Conservation (phyloP, 257 asterid genomes). For the Petrea volubilis region DNA sequence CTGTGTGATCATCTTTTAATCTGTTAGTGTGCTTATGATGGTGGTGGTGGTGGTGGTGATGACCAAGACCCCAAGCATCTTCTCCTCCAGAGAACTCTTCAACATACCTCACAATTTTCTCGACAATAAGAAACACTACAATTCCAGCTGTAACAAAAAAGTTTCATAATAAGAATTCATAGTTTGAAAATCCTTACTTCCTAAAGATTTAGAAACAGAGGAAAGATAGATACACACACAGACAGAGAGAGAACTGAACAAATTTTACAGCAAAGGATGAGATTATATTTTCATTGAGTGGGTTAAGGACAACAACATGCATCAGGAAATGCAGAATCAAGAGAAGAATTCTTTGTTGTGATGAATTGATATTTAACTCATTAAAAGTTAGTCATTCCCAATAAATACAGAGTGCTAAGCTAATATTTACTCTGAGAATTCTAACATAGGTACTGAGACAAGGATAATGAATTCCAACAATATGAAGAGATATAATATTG, state of each 20-base stretch:
- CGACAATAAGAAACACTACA: conserved; percentile 82
- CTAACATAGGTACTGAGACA: neutral
- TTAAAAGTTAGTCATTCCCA: neutral
- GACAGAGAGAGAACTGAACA: neutral
- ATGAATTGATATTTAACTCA: conserved; percentile 10
- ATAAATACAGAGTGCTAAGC: neutral
- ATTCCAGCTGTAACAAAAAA: conserved; percentile 81
- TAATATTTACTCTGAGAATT: neutral
- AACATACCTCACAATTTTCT: conserved; percentile 91
- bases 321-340: neutral
- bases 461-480: neutral
- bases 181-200: neutral
- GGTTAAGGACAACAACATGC: conserved; percentile 17
- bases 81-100: conserved; percentile 74
- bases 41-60: conserved; percentile 60
- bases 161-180: conserved; percentile 25
- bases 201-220: neutral
- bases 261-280: neutral
- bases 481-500: neutral
- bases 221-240: neutral
- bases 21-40: conserved; percentile 54
- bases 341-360: neutral
- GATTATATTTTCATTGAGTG: neutral
- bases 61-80: conserved; percentile 54
- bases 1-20: conserved; percentile 44